Base-by-base conservation (phyloP, 2,329 filamentous ascomycete genomes). In the Cladophialophora yegresii region DNA sequence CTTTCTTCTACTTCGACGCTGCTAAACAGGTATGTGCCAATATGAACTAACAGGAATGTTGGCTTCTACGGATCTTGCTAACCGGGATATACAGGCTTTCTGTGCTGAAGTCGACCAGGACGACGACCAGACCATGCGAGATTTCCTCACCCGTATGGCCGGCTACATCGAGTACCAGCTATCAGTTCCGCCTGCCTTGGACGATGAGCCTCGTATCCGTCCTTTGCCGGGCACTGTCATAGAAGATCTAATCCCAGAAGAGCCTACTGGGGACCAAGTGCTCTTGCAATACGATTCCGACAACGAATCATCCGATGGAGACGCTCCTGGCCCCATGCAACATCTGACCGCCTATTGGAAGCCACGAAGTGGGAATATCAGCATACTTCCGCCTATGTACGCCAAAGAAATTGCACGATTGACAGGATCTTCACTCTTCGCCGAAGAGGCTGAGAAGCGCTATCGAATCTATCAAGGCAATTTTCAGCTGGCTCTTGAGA, bases 341-440 rank as follows among this genome's bases (percentile, higher is more conserved):
- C 67, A 69, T 51, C 53, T 67, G 43, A 67, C 57, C 28, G 49
- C 56, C 6, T 65, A 68, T 61, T 71, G 70, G 70, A 63, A 61
- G 30, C 70, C 70, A 10, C 32, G 20, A 33, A 54, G 57, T 47
- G 69, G 67, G 8, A 64, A 71, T 50, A 64, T 70, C 47, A 65
- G 30, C 22, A 69, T 71, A 26, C 62, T 71, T 12, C 61, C 65
- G 28, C 54, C 45, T 12, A 66, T 65, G 45, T 67, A 67, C 28
- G 69, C 69, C 22, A 53, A 65, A 43, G 62, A 66, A 28, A 67
- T 71, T 28, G 54, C 55, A 30, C 59, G 58, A 36, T 30, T 65
- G 26, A 71, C 70, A 12, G 63, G 63, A 16, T 66, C 67, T 16
- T 49, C 60, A 1, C 49, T 71, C n/a, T 71, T 64, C 54, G 54